Evolutionary conservation across 768 basidiomycete genomes (phyloP), one percentile per base, ranked within the genome.

Genomic region (Mycena sanguinolenta): DNA sequence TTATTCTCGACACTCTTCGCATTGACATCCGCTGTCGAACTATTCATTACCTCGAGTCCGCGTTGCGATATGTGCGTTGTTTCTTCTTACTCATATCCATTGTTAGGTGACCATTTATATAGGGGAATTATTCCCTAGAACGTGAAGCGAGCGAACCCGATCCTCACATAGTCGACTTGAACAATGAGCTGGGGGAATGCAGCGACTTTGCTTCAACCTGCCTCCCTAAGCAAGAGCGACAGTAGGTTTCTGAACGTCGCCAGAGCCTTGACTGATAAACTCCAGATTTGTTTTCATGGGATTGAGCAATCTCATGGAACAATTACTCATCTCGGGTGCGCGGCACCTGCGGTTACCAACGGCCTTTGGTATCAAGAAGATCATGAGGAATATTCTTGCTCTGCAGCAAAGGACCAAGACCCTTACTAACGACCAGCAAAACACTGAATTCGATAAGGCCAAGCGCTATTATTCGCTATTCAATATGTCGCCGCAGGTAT

Each of bases 61-160:
- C 95, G 2, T 88, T 97, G 80, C 87, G 89, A 71, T 88, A 92
- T 73, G 94, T 94, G 70, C 68, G 89, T 82, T 63, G 23, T 53
- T 55, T 25, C 30, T 44, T 28, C 65, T 39, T 16, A 27, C 44
- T 36, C 59, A 63, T 68, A 66, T 76, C 46, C 54, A 19, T 59
- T 34, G 19, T 44, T 46, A 59, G 52, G 73, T 53, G 32, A 34
- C 10, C 64, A 50, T 70, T 53, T 68, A n/a, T 75, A 6, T 73
- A 98, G 96, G 95, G 96, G 39, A 92, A 94, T 70, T 97, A 97
- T 77, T 85, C 86, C 57, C 85, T 95, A 28, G 92, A 94, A 30
- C 88, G 90, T 70, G 96, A 97, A 79, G 91, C 92, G 6, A 86
- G 89, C n/a, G 96, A 97, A 75, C 97, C 96, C 0, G 97, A 99